Conservation (phyloP, 2,329 filamentous ascomycete genomes). For the Phyllosticta ampelicida region DNA sequence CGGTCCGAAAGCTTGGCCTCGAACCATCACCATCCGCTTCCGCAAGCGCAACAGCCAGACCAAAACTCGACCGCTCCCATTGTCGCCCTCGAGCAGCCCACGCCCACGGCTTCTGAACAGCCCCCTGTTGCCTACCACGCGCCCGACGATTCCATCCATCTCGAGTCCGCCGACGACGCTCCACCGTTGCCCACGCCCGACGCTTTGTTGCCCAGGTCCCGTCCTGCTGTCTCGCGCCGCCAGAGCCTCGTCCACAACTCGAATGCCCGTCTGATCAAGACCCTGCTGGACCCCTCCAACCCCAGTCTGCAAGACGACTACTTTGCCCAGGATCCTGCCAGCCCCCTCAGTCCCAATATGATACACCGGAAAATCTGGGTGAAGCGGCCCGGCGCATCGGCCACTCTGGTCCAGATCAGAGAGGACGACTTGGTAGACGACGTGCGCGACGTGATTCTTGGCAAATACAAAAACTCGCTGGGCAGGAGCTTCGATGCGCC, state of each 20-base stretch:
- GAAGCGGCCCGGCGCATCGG: slow-evolving; percentile 71
- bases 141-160: background rate
- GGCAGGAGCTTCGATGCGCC: slow-evolving; percentile 83
- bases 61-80: slow-evolving; percentile 15
- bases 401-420: slow-evolving; percentile 73
- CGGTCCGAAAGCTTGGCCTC: slow-evolving; percentile 15
- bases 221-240: slow-evolving; percentile 16
- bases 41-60: slow-evolving; percentile 8
- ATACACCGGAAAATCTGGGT: slow-evolving; percentile 83
- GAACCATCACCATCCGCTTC: slow-evolving; percentile 15
- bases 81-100: slow-evolving; percentile 25
- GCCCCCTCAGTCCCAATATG: slow-evolving; percentile 23
- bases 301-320: slow-evolving; percentile 28
- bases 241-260: slow-evolving; percentile 30
- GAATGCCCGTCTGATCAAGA: slow-evolving; percentile 38
- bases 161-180: slow-evolving; percentile 7
- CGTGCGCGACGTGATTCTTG: slow-evolving; percentile 80
- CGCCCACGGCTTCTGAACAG: slow-evolving; percentile 20
- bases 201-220: slow-evolving; percentile 5
- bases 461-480: slow-evolving; percentile 88
- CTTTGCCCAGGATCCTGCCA: slow-evolving; percentile 25
- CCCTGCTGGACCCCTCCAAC: slow-evolving; percentile 36
- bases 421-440: slow-evolving; percentile 92
- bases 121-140: slow-evolving; percentile 10
- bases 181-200: slow-evolving; percentile 10